Evolutionary conservation across 1,284 basidiomycete species (phyloP).

Genomic region (Boletus sp.): DNA sequence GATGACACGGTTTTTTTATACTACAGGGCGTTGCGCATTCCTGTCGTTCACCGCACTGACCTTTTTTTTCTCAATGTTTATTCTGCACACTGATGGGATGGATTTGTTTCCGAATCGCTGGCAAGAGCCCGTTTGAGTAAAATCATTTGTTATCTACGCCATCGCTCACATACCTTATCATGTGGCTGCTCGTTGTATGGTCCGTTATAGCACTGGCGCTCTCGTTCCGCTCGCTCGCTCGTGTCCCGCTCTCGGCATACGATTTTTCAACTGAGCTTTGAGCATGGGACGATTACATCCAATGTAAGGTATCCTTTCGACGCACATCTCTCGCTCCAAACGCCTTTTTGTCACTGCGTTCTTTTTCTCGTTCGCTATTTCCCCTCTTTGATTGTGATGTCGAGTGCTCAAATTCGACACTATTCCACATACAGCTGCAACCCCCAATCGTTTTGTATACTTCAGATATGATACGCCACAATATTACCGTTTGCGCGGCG

Average conservation of each 20-base stretch:
- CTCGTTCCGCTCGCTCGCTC: too few relatives aligned
- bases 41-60: conserved; percentile 31
- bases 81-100: conserved; percentile 12
- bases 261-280: too few relatives aligned
- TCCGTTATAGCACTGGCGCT: too few relatives aligned
- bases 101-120: conserved; percentile 16
- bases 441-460: background rate
- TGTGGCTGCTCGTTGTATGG: too few relatives aligned
- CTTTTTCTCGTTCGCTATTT: background rate
- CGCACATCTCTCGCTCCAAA: background rate
- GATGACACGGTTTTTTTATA: conserved; percentile 27
- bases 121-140: too few relatives aligned
- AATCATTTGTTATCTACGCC: too few relatives aligned
- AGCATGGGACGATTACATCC: conserved; percentile 24
- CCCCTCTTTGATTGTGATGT: too few relatives aligned
- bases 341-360: background rate
- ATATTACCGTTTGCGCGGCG: background rate
- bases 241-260: too few relatives aligned
- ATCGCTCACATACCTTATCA: too few relatives aligned
- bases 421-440: background rate
- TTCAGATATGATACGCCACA: background rate
- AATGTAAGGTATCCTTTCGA: conserved; percentile 3
- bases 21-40: conserved; percentile 38
- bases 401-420: background rate
- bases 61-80: background rate